Base-by-base conservation (phyloP, 2,329 filamentous ascomycete species). In the Exophiala phaeomuriformis region DNA sequence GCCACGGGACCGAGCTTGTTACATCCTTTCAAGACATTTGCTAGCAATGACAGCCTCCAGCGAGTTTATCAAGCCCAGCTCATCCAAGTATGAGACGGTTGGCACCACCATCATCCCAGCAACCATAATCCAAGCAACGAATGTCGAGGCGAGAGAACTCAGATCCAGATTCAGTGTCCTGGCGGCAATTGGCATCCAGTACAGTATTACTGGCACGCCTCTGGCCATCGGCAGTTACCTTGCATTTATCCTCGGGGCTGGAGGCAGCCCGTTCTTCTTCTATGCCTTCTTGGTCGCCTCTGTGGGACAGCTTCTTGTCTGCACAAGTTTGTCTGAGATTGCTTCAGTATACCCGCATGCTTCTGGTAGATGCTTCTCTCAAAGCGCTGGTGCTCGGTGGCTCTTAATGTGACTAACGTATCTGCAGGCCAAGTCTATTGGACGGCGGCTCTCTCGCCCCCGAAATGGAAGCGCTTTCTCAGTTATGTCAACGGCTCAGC, bases 401-500 rank as follows among this genome's bases (percentile, higher is more conserved):
- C 19, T 19, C 19, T 19, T 19, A 19, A 19, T 19, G 19, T 19
- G 19, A 19, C 19, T 19, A 19, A 19, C 19, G 19, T 19, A 19
- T 19, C 19, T 30, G 5, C 12, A 55, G 53, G 53, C 4, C 51
- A 30, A 27, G 37, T 46, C 2, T 41, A 55, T 28, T 56, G 49
- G 53, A 39, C 47, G 4, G 36, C 5, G 7, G 32, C 28, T 5
- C 62, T 78, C 57, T 73, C 74, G 1, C 73, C 75, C 2, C 71
- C 65, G 57, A 70, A 65, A 52, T 76, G 69, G 53, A 69, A 72
- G 1, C 72, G 72, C 30, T 69, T 76, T 50, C 68, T 70, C 4
- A 73, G 71, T 8, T 78, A 77, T 51, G 49, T 75, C 46, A 76
- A 73, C 1, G 75, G 75, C 7, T 78, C 73, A 70, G 71, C 79